Evolutionary conservation across 208 protist genomes (phyloP).

Genomic region (Kentomonas sorsogonicus): DNA sequence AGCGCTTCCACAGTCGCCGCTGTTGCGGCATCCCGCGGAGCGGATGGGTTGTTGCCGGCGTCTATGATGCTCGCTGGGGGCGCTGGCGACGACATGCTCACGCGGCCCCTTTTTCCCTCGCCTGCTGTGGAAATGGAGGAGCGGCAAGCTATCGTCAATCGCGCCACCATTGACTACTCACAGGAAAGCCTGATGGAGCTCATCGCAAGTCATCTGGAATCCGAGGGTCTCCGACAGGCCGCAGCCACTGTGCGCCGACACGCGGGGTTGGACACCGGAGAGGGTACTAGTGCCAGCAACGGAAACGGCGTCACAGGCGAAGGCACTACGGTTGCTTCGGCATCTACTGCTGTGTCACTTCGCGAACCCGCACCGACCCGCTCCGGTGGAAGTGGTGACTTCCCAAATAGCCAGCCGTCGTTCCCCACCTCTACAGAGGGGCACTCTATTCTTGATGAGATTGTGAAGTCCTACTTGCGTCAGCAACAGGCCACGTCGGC

Average conservation of each 20-base stretch:
- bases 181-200: conserved; percentile 67
- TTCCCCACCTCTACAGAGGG: background rate
- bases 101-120: no score
- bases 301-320: background rate
- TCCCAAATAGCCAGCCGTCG: no score
- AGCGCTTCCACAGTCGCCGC: no score
- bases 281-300: background rate
- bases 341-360: no score
- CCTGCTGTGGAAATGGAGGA: conserved; percentile 66
- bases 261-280: conserved; percentile 5
- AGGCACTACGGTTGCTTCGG: no score
- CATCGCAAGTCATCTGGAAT: conserved; percentile 63
- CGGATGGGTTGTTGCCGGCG: background rate
- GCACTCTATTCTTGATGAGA: conserved; percentile 33
- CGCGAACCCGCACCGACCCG: no score
- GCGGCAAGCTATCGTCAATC: conserved; percentile 62
- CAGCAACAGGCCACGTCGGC: conserved; percentile 78
- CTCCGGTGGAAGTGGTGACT: no score
- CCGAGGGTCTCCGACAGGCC: conserved; percentile 43
- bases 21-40: no score
- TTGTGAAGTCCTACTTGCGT: conserved; percentile 71
- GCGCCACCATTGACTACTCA: conserved; percentile 73
- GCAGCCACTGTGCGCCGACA: conserved; percentile 52
- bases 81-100: conserved; percentile 29
- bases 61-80: conserved; percentile 11